These are phyloP conservation scores for Chlamydomonas applanata DNA, from an alignment of 139 green algal species.

Conservation along the genomic window DNA sequence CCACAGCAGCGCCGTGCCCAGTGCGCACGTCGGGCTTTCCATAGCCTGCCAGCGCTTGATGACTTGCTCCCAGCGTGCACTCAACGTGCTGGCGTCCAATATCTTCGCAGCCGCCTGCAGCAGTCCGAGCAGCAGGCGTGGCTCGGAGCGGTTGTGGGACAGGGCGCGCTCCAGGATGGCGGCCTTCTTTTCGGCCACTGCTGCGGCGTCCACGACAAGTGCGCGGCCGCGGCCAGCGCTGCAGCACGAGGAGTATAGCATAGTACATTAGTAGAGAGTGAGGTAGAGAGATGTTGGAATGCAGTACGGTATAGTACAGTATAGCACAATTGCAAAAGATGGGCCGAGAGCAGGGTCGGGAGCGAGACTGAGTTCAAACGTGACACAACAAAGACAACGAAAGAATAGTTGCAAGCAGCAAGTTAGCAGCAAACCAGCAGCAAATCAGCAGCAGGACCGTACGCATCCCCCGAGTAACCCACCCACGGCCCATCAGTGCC, in stretches of 20 bases:
- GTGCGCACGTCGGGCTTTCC: neutral
- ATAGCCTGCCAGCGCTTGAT: neutral
- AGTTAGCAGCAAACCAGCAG: too few relatives aligned
- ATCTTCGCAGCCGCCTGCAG: constrained; percentile 13
- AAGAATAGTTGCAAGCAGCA: too few relatives aligned
- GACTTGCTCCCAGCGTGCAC: constrained; percentile 11
- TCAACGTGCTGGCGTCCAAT: constrained; percentile 2
- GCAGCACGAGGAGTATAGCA: neutral
- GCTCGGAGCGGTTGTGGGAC: constrained; percentile 57
- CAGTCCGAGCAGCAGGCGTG: constrained; percentile 37
- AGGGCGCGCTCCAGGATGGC: constrained; percentile 69
- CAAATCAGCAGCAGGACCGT: neutral
- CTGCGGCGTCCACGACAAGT: constrained; percentile 28
- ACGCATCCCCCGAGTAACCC: neutral
- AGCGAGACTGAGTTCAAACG: too few relatives aligned
- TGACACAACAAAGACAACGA: too few relatives aligned
- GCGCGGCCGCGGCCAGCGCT: constrained; percentile 8
- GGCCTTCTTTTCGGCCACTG: constrained; percentile 73
- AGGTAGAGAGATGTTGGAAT: too few relatives aligned
- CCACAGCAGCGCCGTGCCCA: constrained; percentile 1
- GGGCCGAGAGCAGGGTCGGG: too few relatives aligned
- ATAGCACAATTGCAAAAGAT: too few relatives aligned
- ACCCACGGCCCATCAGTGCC: constrained; percentile 22
- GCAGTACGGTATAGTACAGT: too few relatives aligned
- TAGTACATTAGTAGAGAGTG: too few relatives aligned